Conservation (phyloP, 2,329 filamentous ascomycete genomes). For the Aspergillus alliaceus region DNA sequence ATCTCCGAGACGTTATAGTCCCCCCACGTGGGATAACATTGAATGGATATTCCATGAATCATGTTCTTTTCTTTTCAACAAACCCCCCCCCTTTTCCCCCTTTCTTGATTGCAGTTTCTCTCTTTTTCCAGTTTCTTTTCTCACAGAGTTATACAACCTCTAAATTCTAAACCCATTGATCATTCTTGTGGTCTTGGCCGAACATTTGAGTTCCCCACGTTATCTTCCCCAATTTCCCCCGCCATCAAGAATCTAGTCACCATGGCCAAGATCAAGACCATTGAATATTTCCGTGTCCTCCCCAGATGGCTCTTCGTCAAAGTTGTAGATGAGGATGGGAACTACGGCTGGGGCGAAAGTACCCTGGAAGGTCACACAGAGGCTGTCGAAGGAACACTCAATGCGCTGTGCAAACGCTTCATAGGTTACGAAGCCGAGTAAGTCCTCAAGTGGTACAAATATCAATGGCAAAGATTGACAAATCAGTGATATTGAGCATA, state of each 20-base stretch:
- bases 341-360: conserved; percentile 72
- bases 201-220: neutral
- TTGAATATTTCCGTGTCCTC: conserved; percentile 74
- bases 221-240: neutral
- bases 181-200: neutral
- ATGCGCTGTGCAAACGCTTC: conserved; percentile 63
- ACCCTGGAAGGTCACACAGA: conserved; percentile 72
- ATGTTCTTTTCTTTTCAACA: neutral
- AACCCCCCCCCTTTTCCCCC: neutral
- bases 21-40: neutral
- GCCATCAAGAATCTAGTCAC: neutral
- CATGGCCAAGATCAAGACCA: conserved; percentile 64
- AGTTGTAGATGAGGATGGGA: conserved; percentile 65
- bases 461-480: neutral
- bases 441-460: conserved; percentile 19
- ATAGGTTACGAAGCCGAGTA: conserved; percentile 71
- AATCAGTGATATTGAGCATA: conserved; percentile 71
- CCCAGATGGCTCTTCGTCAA: conserved; percentile 79
- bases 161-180: neutral
- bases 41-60: neutral
- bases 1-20: neutral
- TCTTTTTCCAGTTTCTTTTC: neutral
- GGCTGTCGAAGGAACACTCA: conserved; percentile 70
- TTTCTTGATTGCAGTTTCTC: neutral
- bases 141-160: neutral